Percentiles rank a stretch among this genome's conserved stretches.
Evolutionary conservation across 1,284 basidiomycete species (phyloP).

Genomic region (Salmacisia buchloeana): DNA sequence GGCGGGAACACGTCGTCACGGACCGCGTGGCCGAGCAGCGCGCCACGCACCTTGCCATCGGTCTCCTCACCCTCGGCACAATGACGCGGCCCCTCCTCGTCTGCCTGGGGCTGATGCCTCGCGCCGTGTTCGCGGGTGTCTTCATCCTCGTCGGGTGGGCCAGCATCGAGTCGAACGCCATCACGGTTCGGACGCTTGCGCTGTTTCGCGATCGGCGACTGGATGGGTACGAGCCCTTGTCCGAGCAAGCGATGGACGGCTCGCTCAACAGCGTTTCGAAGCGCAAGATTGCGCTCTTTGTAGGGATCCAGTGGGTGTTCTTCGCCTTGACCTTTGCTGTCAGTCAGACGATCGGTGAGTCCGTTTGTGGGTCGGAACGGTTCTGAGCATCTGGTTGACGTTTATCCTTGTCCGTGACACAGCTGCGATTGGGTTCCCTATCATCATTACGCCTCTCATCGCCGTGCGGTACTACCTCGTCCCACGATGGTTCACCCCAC

Average conservation of each 20-base stretch:
- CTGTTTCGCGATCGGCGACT: constrained; percentile 65
- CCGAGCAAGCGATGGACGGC: background rate
- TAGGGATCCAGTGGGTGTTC: constrained; percentile 72
- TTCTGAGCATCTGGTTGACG: background rate
- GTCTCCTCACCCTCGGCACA: constrained; percentile 45
- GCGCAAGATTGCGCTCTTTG: constrained; percentile 70
- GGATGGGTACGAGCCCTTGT: background rate
- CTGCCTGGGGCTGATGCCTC: constrained; percentile 43
- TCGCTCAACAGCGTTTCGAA: constrained; percentile 70
- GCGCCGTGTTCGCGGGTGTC: constrained; percentile 44
- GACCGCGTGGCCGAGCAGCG: constrained; percentile 45
- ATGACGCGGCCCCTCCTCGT: constrained; percentile 49
- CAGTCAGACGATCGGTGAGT: constrained; percentile 78
- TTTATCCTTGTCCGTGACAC: background rate
- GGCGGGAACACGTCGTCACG: constrained; percentile 28
- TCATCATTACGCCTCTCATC: constrained; percentile 81
- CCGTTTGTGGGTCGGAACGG: background rate
- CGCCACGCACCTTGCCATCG: constrained; percentile 44
- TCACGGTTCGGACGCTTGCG: constrained; percentile 75
- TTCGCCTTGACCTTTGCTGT: constrained; percentile 87
- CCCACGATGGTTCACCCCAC: constrained; percentile 69
- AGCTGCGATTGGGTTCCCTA: constrained; percentile 71
- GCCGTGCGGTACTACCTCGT: constrained; percentile 71
- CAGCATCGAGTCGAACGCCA: constrained; percentile 74
- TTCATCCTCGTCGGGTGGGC: constrained; percentile 50